These are phyloP conservation scores for Globisporangium middletonii DNA, from an alignment of 352 stramenopile species.

Conservation along the genomic window DNA sequence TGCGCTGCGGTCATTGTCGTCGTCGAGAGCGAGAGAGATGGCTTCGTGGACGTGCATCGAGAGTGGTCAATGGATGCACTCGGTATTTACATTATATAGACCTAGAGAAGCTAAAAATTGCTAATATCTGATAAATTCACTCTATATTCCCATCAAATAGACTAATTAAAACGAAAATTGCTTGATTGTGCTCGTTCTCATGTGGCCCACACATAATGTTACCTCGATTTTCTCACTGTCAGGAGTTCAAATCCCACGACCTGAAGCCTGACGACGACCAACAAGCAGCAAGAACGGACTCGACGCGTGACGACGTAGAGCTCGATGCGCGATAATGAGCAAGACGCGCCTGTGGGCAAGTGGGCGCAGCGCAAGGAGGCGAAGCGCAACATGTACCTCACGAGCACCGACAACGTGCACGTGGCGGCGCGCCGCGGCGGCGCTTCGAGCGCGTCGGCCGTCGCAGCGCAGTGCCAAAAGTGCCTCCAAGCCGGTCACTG, in stretches of 20 bases:
- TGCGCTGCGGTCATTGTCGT: too few relatives aligned
- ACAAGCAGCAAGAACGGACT: neutral
- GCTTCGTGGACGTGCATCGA: too few relatives aligned
- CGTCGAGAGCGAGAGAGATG: too few relatives aligned
- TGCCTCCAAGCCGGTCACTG: slow-evolving; percentile 73
- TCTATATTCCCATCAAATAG: too few relatives aligned
- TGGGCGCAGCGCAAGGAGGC: slow-evolving; percentile 71
- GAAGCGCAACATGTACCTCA: slow-evolving; percentile 79
- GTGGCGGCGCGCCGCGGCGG: slow-evolving; percentile 36
- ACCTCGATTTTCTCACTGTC: too few relatives aligned
- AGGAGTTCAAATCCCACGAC: neutral
- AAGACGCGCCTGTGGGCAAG: slow-evolving; percentile 40
- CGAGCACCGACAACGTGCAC: slow-evolving; percentile 66
- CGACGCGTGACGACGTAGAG: neutral
- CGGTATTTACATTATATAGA: too few relatives aligned
- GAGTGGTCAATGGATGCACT: too few relatives aligned
- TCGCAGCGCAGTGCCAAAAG: slow-evolving; percentile 72
- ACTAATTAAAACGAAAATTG: too few relatives aligned
- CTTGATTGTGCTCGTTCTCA: too few relatives aligned
- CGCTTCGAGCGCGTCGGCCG: slow-evolving; percentile 14
- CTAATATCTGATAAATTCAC: too few relatives aligned
- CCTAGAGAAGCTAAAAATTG: too few relatives aligned
- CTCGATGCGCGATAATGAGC: slow-evolving; percentile 27
- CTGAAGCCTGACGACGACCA: neutral
- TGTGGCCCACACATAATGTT: too few relatives aligned